Conservation (phyloP, 2,329 filamentous ascomycete species). For the Trichothecium roseum region DNA sequence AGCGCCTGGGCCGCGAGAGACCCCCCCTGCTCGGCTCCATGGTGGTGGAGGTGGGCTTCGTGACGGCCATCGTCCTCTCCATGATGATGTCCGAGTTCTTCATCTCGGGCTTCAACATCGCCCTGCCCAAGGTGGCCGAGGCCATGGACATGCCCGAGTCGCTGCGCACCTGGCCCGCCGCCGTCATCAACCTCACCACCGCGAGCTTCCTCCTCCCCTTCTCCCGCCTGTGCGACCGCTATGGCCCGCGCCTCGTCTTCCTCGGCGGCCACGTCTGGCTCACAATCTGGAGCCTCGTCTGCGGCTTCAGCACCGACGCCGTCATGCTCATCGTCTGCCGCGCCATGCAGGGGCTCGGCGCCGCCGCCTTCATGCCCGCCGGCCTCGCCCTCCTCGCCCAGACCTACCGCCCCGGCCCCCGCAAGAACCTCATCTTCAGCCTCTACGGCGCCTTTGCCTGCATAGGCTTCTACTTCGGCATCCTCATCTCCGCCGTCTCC, state of each 20-base stretch:
- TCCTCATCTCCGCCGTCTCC: conserved; percentile 54
- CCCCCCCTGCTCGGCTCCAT: conserved; percentile 42
- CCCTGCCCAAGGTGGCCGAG: conserved; percentile 53
- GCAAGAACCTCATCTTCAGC: conserved; percentile 56
- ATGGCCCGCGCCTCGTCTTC: conserved; percentile 52
- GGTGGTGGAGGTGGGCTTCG: conserved; percentile 50
- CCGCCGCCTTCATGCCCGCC: conserved; percentile 57
- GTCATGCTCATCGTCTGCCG: conserved; percentile 64
- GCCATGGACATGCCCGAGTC: conserved; percentile 53
- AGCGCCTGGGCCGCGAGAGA: conserved; percentile 51
- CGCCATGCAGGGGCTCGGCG: conserved; percentile 57
- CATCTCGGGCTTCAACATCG: conserved; percentile 62
- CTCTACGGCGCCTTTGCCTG: conserved; percentile 49
- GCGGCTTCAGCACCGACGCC: conserved; percentile 57
- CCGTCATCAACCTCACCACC: conserved; percentile 47
- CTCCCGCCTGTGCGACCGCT: conserved; percentile 52
- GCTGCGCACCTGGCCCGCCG: conserved; percentile 55
- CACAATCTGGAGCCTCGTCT: conserved; percentile 55
- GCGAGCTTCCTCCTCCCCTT: conserved; percentile 51
- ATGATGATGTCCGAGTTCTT: conserved; percentile 64
- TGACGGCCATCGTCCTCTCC: conserved; percentile 50
- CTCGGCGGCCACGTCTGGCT: conserved; percentile 54
- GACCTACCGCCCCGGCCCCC: conserved; percentile 54
- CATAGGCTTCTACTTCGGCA: conserved; percentile 51
- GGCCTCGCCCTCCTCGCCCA: conserved; percentile 57